These are phyloP conservation scores for Pestalotiopsis sp. DNA, from an alignment of 2,329 filamentous ascomycete genomes.

Conservation along the genomic window DNA sequence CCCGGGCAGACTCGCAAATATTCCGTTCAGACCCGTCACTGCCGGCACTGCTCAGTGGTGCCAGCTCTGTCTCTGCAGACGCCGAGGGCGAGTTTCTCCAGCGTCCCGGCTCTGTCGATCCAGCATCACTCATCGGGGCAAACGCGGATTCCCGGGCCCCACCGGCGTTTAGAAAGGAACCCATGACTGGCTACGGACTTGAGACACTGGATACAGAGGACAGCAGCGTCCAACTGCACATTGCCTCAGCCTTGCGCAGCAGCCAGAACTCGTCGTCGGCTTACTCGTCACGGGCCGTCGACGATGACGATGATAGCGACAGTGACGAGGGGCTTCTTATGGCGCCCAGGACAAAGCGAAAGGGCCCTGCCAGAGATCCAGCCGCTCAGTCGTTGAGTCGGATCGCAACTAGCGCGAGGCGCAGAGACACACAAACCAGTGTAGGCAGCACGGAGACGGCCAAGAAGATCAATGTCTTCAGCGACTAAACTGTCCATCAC, in stretches of 20 bases:
- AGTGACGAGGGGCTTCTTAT: conserved; percentile 59
- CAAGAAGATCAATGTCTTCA: conserved; percentile 54
- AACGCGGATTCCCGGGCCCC: conserved; percentile 56
- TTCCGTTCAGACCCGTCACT: conserved; percentile 68
- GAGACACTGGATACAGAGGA: conserved; percentile 39
- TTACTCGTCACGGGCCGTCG: conserved; percentile 26
- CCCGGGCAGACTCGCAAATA: conserved; percentile 47
- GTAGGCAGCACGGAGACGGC: conserved; percentile 67
- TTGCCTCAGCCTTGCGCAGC: conserved; percentile 7
- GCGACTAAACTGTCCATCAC: conserved; percentile 23
- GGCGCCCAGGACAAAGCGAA: conserved; percentile 52
- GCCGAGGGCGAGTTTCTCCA: conserved; percentile 63
- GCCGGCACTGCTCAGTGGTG: conserved; percentile 64
- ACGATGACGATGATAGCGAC: conserved; percentile 53
- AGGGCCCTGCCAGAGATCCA: conserved; percentile 32
- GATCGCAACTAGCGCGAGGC: conserved; percentile 39
- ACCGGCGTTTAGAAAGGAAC: conserved; percentile 52
- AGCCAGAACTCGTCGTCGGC: conserved; percentile 22
- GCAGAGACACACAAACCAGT: conserved; percentile 64
- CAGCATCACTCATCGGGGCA: conserved; percentile 50
- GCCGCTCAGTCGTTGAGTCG: conserved; percentile 32
- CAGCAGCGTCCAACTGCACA: conserved; percentile 12
- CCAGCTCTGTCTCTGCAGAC: conserved; percentile 67
- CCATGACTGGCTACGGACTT: conserved; percentile 48
- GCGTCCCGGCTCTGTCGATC: conserved; percentile 48